Conservation (phyloP, 2,329 filamentous ascomycete species). For the Sporothrix humicola region DNA sequence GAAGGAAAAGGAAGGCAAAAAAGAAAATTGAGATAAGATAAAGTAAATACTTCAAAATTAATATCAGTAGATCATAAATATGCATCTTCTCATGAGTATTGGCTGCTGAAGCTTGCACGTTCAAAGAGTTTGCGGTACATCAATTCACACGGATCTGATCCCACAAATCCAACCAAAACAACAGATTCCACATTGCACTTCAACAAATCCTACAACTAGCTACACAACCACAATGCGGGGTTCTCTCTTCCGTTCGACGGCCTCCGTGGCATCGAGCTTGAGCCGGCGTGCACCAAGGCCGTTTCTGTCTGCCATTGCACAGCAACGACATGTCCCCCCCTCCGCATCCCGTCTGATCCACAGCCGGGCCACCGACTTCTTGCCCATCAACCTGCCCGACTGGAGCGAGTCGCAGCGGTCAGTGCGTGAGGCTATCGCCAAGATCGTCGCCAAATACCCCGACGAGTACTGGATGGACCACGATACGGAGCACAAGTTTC, state of each 20-base stretch:
- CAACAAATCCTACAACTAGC: too few relatives aligned
- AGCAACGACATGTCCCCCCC: background rate
- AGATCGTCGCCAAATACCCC: conserved; percentile 58
- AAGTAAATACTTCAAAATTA: too few relatives aligned
- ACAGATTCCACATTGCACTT: too few relatives aligned
- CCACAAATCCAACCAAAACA: too few relatives aligned
- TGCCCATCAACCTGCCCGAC: conserved; percentile 14
- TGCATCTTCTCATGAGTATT: too few relatives aligned
- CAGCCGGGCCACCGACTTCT: conserved; percentile 7
- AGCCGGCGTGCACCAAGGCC: too few relatives aligned
- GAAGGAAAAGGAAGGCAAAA: background rate
- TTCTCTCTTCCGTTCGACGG: too few relatives aligned
- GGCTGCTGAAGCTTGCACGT: too few relatives aligned
- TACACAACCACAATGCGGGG: too few relatives aligned
- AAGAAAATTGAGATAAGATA: background rate
- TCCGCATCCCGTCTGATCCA: background rate
- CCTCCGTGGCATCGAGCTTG: background rate
- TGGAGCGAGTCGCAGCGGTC: conserved; percentile 4
- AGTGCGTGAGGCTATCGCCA: background rate
- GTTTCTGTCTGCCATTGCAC: background rate
- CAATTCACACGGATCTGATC: too few relatives aligned
- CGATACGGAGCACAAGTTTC: conserved; percentile 73
- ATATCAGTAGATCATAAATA: too few relatives aligned
- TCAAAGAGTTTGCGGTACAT: too few relatives aligned
- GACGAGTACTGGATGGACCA: conserved; percentile 56